phyloP scores from a whole-genome alignment of 257 asterid genomes.

The Scutellaria galericulata region DNA sequence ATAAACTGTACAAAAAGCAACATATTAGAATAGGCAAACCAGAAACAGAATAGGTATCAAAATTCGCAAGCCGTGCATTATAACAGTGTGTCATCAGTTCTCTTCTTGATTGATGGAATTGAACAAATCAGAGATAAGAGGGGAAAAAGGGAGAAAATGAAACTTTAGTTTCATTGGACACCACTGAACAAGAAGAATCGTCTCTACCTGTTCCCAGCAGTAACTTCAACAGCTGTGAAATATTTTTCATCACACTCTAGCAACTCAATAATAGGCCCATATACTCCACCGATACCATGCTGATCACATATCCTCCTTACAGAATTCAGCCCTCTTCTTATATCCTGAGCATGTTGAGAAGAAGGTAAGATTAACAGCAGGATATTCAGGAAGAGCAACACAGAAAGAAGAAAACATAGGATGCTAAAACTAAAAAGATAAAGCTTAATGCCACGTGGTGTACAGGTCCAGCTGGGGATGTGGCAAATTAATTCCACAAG shows the following conservation, averaged over 20 bases:
- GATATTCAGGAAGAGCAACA: conserved; percentile 6
- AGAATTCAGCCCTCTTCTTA: conserved; percentile 91
- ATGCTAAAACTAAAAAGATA: conserved; percentile 26
- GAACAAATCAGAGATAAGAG: conserved; percentile 14
- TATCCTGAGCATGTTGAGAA: conserved; percentile 63
- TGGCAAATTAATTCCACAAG: conserved; percentile 19
- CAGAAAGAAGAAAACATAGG: conserved; percentile 16
- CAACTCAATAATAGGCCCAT: conserved; percentile 90
- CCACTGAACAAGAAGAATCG: conserved; percentile 9
- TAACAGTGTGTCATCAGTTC: background rate
- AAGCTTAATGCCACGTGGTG: conserved; percentile 4
- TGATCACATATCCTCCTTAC: conserved; percentile 71
- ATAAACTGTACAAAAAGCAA: conserved; percentile 64
- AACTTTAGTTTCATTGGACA: conserved; percentile 23
- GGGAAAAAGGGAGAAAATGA: background rate
- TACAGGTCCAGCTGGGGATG: conserved; percentile 24
- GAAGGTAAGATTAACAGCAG: conserved; percentile 26
- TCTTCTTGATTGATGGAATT: conserved; percentile 20
- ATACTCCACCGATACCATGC: conserved; percentile 66
- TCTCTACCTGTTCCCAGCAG: conserved; percentile 95
- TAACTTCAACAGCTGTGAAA: conserved; percentile 99
- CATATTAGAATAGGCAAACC: conserved; percentile 22
- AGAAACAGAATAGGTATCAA: conserved; percentile 21
- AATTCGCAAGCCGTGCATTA: conserved; percentile 6
- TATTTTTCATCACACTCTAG: conserved; percentile 88